Percentiles rank a stretch among this genome's conserved stretches.
Evolutionary conservation across 805 yeast genomes (phyloP).

Genomic region (Wickerhamiella cacticola): DNA sequence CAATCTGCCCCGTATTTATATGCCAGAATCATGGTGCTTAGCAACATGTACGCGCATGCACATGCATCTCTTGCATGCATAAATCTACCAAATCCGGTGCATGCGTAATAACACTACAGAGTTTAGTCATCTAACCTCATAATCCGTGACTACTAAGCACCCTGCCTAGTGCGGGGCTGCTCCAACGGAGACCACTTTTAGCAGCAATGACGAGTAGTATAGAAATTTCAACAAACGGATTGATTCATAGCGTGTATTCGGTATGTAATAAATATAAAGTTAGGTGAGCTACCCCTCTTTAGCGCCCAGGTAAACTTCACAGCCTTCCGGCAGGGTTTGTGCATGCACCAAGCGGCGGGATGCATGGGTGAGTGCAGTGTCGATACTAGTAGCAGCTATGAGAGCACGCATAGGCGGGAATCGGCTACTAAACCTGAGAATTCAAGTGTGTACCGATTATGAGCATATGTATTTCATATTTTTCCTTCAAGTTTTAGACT

Average conservation of each 20-base stretch:
- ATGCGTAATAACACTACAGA: neutral
- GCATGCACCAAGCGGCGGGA: neutral
- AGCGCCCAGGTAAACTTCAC: neutral
- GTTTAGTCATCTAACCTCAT: slow-evolving; percentile 3
- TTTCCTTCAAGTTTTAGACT: no score
- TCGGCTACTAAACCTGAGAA: no score
- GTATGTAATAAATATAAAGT: no score
- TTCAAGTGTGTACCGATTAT: no score
- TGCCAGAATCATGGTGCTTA: neutral
- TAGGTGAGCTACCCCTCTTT: neutral
- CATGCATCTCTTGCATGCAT: neutral
- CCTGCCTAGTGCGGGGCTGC: slow-evolving; percentile 2
- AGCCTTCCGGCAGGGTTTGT: neutral
- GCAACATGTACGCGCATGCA: neutral
- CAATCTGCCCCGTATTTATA: neutral
- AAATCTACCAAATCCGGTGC: neutral
- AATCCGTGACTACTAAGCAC: neutral
- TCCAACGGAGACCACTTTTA: no score
- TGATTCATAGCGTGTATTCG: neutral
- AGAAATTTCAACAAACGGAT: neutral
- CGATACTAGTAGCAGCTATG: neutral
- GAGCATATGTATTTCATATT: no score
- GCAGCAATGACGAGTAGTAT: neutral
- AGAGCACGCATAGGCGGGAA: neutral
- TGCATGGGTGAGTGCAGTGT: neutral